Percentiles rank a stretch among this genome's conserved stretches.
These are phyloP conservation scores for Phyllosticta citrichinensis DNA, from an alignment of 2,329 filamentous ascomycete species.

Conservation along the genomic window DNA sequence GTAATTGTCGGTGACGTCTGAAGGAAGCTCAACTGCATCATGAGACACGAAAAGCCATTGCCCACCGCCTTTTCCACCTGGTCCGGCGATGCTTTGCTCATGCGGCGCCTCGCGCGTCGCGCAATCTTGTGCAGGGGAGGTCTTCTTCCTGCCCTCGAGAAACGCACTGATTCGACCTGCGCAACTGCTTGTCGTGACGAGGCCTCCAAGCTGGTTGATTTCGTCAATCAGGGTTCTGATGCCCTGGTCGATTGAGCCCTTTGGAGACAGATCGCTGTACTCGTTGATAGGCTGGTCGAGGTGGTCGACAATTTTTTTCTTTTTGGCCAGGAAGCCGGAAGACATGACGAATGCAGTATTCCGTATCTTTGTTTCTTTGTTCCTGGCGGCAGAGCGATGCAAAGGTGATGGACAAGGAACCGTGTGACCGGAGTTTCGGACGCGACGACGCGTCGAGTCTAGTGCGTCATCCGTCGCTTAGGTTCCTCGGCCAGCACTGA, in stretches of 20 bases:
- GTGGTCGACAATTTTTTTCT: slow-evolving; percentile 60
- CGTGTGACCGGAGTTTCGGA: neutral
- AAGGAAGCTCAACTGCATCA: slow-evolving; percentile 46
- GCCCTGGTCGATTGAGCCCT: slow-evolving; percentile 72
- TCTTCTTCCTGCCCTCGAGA: slow-evolving; percentile 59
- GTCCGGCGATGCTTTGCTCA: slow-evolving; percentile 41
- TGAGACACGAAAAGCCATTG: slow-evolving; percentile 85
- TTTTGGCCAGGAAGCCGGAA: slow-evolving; percentile 42
- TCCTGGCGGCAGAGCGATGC: neutral
- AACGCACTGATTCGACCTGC: slow-evolving; percentile 82
- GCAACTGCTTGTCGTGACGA: slow-evolving; percentile 90
- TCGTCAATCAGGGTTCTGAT: slow-evolving; percentile 68
- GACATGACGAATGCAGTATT: slow-evolving; percentile 15
- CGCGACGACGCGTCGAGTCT: slow-evolving; percentile 7
- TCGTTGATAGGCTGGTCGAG: slow-evolving; percentile 58
- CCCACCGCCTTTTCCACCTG: slow-evolving; percentile 79
- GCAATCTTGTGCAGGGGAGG: slow-evolving; percentile 11
- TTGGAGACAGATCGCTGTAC: slow-evolving; percentile 79
- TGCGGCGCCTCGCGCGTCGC: slow-evolving; percentile 14
- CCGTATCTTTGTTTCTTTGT: neutral
- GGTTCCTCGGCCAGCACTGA: neutral
- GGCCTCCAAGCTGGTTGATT: slow-evolving; percentile 63
- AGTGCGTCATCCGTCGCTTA: slow-evolving; percentile 10
- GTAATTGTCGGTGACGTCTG: slow-evolving; percentile 9
- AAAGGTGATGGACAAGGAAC: neutral